Conservation (phyloP, 2,329 filamentous ascomycete genomes). For the Tothia fuscella region DNA sequence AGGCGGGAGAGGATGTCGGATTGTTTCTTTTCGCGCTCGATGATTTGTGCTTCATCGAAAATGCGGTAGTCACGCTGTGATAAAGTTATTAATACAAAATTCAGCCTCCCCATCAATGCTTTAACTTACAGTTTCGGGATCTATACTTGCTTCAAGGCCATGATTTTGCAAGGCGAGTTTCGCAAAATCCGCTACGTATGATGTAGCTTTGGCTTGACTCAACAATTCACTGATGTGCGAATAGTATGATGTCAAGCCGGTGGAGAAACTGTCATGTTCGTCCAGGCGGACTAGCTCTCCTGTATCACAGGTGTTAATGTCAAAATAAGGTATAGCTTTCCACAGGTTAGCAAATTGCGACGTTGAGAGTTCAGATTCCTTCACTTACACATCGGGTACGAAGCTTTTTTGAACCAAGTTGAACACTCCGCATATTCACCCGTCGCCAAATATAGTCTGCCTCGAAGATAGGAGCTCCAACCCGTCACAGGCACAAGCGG, state of each 20-base stretch:
- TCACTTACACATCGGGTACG: slow-evolving; percentile 65
- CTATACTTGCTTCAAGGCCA: too few species aligned
- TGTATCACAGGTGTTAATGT: slow-evolving; percentile 29
- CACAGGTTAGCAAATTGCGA: neutral
- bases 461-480: slow-evolving; percentile 69
- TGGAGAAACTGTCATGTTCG: slow-evolving; percentile 56
- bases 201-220: slow-evolving; percentile 63
- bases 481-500: slow-evolving; percentile 46
- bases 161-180: slow-evolving; percentile 46
- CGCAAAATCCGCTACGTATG: slow-evolving; percentile 75
- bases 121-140: too few species aligned
- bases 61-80: too few species aligned
- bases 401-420: slow-evolving; percentile 67
- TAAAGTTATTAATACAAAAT: too few species aligned
- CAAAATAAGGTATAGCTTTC: slow-evolving; percentile 24
- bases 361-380: slow-evolving; percentile 1
- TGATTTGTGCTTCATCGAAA: neutral
- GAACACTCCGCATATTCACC: slow-evolving; percentile 65
- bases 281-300: slow-evolving; percentile 60
- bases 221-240: slow-evolving; percentile 74
- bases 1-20: slow-evolving; percentile 70
- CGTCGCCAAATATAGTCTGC: slow-evolving; percentile 61
- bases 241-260: slow-evolving; percentile 73
- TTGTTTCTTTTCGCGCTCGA: neutral
- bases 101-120: too few species aligned